Base-by-base conservation (phyloP, 345 rosid species). In the Raphanus raphanistrum region DNA sequence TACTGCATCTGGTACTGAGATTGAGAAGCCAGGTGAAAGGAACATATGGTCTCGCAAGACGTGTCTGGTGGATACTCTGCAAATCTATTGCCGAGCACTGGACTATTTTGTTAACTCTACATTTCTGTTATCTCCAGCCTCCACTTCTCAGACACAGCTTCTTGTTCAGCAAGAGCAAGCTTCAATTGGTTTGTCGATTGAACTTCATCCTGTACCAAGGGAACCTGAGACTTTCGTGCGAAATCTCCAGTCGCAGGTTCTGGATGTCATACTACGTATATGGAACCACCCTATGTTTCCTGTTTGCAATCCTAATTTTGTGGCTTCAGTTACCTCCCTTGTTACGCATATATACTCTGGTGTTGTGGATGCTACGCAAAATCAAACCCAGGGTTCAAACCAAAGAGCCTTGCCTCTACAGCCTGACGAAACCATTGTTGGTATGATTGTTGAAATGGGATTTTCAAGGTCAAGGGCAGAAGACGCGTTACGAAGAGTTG, bases 401-500 rank as follows among this genome's bases (percentile, higher is more conserved):
- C 98, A 90, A 65, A 85, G 91, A 54, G 85, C 88, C 61, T 61
- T 87, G 75, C 93, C 98, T 28, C 94, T 95, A 36, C 97, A 95
- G 50, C 98, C 88, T 45, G 98, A 94, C 78, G 98, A 94, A 82
- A 84, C 86, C 79, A 87, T 90, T 41, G 88, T 94, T 78, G 81
- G 93, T 73, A 90, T 89, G 79, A 94, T 94, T 71, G 95, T 90
- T 75, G 98, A 90, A 83, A 94, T 94, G 98, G 98, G 98, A 38
- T 90, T 94, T 84, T 88, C 97, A 77, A 90, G 98, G 89, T 87
- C 90, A 81, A 92, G 98, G 86, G 98, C 97, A 5, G 97, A 92
- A 84, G 94, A 90, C 64, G 97, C 98, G 1, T 76, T 94, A 84
- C 85, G 98, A 74, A 86, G 95, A 68, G 93, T 90, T 76, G 98